Conservation (phyloP, 2,329 filamentous ascomycete species). For the Calonectria honghensis region DNA sequence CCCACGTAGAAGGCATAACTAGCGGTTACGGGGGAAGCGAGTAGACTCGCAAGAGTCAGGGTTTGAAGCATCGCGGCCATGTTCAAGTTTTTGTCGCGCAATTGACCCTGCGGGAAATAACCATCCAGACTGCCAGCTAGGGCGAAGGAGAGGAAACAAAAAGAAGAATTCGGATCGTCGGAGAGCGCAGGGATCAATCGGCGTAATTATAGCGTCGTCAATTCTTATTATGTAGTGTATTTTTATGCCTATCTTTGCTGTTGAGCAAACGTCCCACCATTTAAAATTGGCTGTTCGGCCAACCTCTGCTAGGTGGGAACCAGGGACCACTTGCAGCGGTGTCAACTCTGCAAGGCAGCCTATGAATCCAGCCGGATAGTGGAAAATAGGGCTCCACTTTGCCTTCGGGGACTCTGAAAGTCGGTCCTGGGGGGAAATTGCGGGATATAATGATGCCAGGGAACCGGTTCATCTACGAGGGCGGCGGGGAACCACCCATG, state of each 20-base stretch:
- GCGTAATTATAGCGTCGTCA: neutral
- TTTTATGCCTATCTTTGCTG: conserved; percentile 22
- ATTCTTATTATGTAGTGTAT: conserved; percentile 16
- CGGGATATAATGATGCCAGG: conserved; percentile 20
- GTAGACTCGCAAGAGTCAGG: conserved; percentile 15
- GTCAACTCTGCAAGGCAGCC: neutral
- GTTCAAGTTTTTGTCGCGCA: conserved; percentile 54
- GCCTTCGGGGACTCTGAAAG: neutral
- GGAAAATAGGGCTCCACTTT: neutral
- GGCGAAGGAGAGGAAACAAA: neutral
- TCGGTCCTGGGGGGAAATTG: conserved; percentile 9
- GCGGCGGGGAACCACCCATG: conserved; percentile 18
- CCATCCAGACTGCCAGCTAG: neutral
- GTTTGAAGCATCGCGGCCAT: conserved; percentile 26
- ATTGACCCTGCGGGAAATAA: neutral
- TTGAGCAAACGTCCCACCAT: conserved; percentile 4
- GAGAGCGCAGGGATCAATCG: conserved; percentile 7
- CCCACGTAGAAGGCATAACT: conserved; percentile 70
- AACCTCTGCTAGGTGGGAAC: conserved; percentile 13
- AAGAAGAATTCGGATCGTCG: neutral
- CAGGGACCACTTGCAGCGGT: conserved; percentile 1
- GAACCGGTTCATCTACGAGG: neutral
- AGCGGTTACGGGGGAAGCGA: conserved; percentile 44
- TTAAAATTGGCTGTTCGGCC: conserved; percentile 12
- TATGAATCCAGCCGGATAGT: neutral